Evolutionary conservation across 169 alveolate genomes (phyloP), one percentile per base, ranked within the genome.

Genomic region (Plasmodium malariae): DNA sequence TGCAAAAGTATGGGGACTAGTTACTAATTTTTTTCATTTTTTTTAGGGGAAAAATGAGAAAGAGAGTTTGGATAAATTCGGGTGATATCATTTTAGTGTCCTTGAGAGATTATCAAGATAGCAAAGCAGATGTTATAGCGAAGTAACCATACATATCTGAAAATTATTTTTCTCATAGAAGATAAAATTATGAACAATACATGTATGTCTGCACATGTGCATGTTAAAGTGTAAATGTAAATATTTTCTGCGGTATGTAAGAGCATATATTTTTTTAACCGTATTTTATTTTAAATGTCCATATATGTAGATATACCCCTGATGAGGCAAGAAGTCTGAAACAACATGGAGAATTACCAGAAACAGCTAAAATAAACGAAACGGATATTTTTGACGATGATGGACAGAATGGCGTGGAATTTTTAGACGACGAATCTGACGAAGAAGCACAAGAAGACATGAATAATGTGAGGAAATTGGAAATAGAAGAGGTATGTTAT

Each of bases 51-150:
- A 98, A 98, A 93, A 95, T 98, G 99, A 95, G 99, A 89, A 97
- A 98, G 93, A 96, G 99, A 89, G 99, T 98, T 54, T 99, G 99
- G 99, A 98, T 99, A 3, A 97, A 97, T 87, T 96, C 98, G 49
- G 99, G 99, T 3, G 99, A 98, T 91, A 97, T 98, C 11, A 96
- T 98, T 32, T 92, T 97, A 78, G 99, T 98, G 40, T 98, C 99
- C 2, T 96, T 98, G 17, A 94, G 99, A 76, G 99, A 99, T 73
- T 99, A 96, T 93, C 99, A 98, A 94, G 99, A 98, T 88, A 98
- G 97, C 70, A 98, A 98, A 94, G 99, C 99, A 26, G 99, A 99
- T 90, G 99, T 99, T 70, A 97, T 99, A 72, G 97, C 98, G 49
- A 98, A 98, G 96, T 99, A 73, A 65, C 37, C 28, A 7, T 43